Evolutionary conservation across 2,329 filamentous ascomycete species (phyloP), one percentile per base, ranked within the genome.

Genomic region (Penicillium oxalicum): DNA sequence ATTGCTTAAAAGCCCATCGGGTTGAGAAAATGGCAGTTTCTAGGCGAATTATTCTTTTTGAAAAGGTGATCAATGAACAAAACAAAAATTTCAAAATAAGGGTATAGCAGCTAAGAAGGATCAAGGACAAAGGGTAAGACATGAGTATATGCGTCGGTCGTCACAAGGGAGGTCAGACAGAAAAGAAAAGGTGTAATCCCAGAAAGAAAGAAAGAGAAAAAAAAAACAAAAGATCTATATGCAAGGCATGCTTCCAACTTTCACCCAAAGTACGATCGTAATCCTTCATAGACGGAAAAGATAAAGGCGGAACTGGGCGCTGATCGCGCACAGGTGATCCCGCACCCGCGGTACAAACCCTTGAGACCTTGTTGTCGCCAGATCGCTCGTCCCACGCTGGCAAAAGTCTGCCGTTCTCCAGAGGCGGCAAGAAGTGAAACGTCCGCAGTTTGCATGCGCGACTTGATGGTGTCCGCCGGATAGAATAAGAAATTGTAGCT

Each of bases 241-340:
- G 51, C 44, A 45, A 39, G 11, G 28, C 12, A 18, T 36, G 40
- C 27, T 44, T 35, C 24, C 32, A 27, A 18, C 13, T n/a, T 50
- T 61, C 49, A 75, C 54, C 65, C 67, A 61, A 93, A 78, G 58
- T 82, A 74, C 54, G 76, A 78, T 73, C 90, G 90, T 68, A 98
- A 70, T 11, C 84, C 86, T 70, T 97, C 93, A 66, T 91, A 97
- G 52, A 97, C 83, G 53, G 93, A 91, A 64, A 98, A 98, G 52
- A 98, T 98, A 64, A 97, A 90, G 6, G 93, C 93, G n/a, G 91
- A 96, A 69, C 91, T 96, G 2, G 93, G 93, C 29, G 90, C 91
- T 33, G 90, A 87, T 52, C 93, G 81, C 29, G 84, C 76, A 40
- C 93, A 89, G 0, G 93, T 98, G 57, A 98, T 93, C 29, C 93